Evolutionary conservation across 73 alveolate genomes (phyloP).

Genomic region (Uronychia binucleata): DNA sequence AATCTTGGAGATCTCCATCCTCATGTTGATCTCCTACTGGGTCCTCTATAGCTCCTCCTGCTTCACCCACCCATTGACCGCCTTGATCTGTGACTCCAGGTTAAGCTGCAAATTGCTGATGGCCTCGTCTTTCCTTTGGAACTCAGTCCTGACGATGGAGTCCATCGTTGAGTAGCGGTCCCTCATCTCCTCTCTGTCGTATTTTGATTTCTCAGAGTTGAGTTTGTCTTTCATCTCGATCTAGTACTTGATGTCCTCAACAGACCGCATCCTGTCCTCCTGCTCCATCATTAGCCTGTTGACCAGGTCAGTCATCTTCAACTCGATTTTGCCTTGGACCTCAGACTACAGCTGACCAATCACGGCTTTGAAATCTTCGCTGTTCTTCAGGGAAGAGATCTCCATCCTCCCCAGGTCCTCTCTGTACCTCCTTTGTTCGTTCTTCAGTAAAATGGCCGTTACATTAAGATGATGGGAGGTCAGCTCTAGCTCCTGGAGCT

Average conservation of each 20-base stretch:
- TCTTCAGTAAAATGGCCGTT: no score
- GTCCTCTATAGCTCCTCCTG: conserved; percentile 61
- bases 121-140: conserved; percentile 73
- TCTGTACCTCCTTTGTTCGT: conserved; percentile 40
- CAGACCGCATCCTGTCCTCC: conserved; percentile 55
- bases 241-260: conserved; percentile 16
- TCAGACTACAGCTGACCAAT: conserved; percentile 35
- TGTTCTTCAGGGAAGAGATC: conserved; percentile 25
- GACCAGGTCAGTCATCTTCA: conserved; percentile 59
- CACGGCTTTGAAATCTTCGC: conserved; percentile 55
- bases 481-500: conserved; percentile 52
- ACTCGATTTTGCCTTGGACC: conserved; percentile 44
- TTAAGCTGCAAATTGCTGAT: conserved; percentile 36
- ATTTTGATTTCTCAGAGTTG: conserved; percentile 49
- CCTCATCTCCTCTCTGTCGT: conserved; percentile 68
- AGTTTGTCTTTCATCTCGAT: conserved; percentile 27
- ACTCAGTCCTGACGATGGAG: conserved; percentile 56
- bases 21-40: conserved; percentile 61
- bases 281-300: conserved; percentile 59
- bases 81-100: conserved; percentile 63
- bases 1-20: conserved; percentile 57
- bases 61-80: conserved; percentile 63
- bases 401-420: conserved; percentile 46
- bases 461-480: conserved; percentile 36
- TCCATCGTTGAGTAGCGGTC: conserved; percentile 65